phyloP scores from a whole-genome alignment of 805 yeast genomes.

The Ogataea nitratoaversa region DNA sequence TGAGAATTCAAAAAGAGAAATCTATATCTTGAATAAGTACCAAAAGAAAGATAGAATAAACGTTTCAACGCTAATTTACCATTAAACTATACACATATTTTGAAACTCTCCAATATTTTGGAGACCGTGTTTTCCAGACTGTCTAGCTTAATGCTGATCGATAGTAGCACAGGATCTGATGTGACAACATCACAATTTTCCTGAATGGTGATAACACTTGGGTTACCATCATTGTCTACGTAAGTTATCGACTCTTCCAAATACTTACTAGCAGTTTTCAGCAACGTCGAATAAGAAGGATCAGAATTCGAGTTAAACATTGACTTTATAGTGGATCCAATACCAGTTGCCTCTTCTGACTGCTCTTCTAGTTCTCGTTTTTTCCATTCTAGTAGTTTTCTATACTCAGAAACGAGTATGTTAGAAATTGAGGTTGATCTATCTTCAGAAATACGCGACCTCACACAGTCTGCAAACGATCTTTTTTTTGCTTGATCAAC shows the following conservation, averaged over 20 bases:
- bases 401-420: conserved; percentile 37
- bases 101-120: conserved; percentile 25
- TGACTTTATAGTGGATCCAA: conserved; percentile 20
- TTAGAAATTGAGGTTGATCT: conserved; percentile 35
- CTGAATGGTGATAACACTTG: conserved; percentile 53
- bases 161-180: conserved; percentile 63
- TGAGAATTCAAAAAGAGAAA: conserved; percentile 5
- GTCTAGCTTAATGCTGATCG: conserved; percentile 59
- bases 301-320: conserved; percentile 22
- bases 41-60: neutral
- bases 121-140: conserved; percentile 50
- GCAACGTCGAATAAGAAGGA: conserved; percentile 31
- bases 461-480: conserved; percentile 54
- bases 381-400: conserved; percentile 30
- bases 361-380: conserved; percentile 11
- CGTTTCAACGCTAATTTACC: conserved; percentile 1
- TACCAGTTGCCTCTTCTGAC: conserved; percentile 7
- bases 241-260: conserved; percentile 62
- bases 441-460: conserved; percentile 49
- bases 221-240: conserved; percentile 32
- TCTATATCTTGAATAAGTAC: neutral
- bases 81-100: conserved; percentile 14
- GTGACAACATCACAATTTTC: conserved; percentile 57
- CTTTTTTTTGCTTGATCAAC: conserved; percentile 38
- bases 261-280: conserved; percentile 43